Evolutionary conservation across 441 rosid genomes (phyloP), one percentile per base, ranked within the genome.

Genomic region (Macaranga tanarius): DNA sequence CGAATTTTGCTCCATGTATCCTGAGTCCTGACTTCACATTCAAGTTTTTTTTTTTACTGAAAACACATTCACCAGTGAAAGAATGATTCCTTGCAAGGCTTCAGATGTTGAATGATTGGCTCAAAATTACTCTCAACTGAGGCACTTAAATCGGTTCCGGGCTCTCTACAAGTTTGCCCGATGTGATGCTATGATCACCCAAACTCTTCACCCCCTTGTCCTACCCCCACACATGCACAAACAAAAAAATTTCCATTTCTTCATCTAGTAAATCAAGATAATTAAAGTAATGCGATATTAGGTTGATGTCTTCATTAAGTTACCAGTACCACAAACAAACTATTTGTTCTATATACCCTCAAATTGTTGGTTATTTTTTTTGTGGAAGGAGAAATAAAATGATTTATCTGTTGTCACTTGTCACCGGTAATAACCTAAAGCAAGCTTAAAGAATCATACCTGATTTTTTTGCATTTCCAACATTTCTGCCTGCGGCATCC

Each of bases 401-500:
- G 38, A 34, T 34, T 34, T 34, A 34, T 34, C n/a, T n/a, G n/a
- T n/a, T n/a, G n/a, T n/a, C n/a, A n/a, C n/a, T 17, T 55, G 61
- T 69, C 15, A 55, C 31, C 67, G 42, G 22, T 19, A 25, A 63
- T 11, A 44, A 69, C n/a, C 34, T 25, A 28, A 61, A 57, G 12
- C 16, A 42, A 22, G 71, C n/a, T 42, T 6, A 26, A 67, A 75
- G 44, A 67, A 55, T 12, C 58, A 52, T 55, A 95, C 99, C 99
- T 95, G 90, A 80, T 90, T 88, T 83, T 90, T 88, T 86, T 89
- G 96, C 86, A 88, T 81, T 78, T 92, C 89, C 81, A 88, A 74
- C 15, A 89, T 80, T 83, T 87, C 88, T 7, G 56, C 89, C 98
- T 91, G 91, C 76, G 81, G 76, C 52, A 84, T 70, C 58, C 69